Conservation (phyloP, 805 yeast genomes). For the Nakazawaea ishiwadae region DNA sequence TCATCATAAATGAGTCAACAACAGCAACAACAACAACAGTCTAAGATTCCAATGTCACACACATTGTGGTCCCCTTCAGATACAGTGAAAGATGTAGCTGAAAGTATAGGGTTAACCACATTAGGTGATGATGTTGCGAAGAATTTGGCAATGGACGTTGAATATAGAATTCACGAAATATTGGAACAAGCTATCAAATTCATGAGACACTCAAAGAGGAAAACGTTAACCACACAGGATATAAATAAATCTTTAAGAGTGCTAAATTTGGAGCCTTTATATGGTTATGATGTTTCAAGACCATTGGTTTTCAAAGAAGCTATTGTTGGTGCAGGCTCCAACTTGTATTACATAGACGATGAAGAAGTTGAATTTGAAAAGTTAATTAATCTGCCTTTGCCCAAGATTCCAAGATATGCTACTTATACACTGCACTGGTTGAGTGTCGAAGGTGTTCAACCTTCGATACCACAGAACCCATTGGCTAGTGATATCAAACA, state of each 20-base stretch:
- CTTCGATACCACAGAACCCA: constrained; percentile 96
- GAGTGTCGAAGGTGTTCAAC: constrained; percentile 98
- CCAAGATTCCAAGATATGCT: constrained; percentile 89
- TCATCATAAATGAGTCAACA: background rate
- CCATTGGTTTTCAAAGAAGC: constrained; percentile 84
- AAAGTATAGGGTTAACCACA: constrained; percentile 71
- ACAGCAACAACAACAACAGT: background rate
- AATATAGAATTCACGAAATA: constrained; percentile 91
- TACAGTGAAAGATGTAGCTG: constrained; percentile 95
- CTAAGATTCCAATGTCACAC: constrained; percentile 64
- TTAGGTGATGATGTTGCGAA: constrained; percentile 91
- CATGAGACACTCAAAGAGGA: constrained; percentile 90
- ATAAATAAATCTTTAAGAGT: constrained; percentile 77
- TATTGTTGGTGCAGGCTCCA: constrained; percentile 85
- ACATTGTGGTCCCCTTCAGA: constrained; percentile 97
- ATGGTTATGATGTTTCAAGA: constrained; percentile 73
- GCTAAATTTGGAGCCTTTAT: constrained; percentile 89
- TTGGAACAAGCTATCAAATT: constrained; percentile 94
- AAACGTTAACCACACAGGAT: constrained; percentile 75
- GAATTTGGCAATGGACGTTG: constrained; percentile 98
- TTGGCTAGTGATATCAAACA: constrained; percentile 71
- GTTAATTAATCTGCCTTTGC: constrained; percentile 87
- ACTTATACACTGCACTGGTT: constrained; percentile 96
- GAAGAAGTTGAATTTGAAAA: constrained; percentile 95
- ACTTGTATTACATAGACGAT: constrained; percentile 82